Conservation (phyloP, 106 monocot genomes). For the Xerophyta viscosa region DNA sequence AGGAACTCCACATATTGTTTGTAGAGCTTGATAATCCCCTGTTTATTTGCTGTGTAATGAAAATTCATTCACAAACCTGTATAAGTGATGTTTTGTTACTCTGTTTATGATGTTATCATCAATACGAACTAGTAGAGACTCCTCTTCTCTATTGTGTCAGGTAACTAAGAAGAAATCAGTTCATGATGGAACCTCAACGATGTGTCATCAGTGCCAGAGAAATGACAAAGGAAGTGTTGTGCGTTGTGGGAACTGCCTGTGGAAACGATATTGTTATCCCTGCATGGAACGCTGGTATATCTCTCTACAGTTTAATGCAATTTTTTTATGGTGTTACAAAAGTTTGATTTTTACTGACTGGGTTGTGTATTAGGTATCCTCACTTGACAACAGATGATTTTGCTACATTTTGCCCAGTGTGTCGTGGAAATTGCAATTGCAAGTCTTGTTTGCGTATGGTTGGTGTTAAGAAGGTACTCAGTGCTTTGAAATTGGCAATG, state of each 20-base stretch:
- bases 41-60: too few relatives aligned
- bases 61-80: too few relatives aligned
- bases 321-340: background rate
- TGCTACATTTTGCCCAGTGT: constrained; percentile 22
- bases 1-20: too few relatives aligned
- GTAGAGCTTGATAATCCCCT: too few relatives aligned
- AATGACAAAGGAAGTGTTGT: constrained; percentile 31
- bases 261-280: constrained; percentile 24
- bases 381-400: constrained; percentile 12
- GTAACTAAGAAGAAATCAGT: background rate
- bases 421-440: constrained; percentile 37
- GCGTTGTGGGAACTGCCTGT: constrained; percentile 7
- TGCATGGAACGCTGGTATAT: constrained; percentile 23
- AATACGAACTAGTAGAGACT: too few relatives aligned
- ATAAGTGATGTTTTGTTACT: background rate
- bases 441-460: constrained; percentile 33
- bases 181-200: background rate
- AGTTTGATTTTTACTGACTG: too few relatives aligned
- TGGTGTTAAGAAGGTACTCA: constrained; percentile 12
- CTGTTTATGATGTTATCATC: too few relatives aligned
- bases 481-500: background rate
- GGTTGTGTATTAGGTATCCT: constrained; percentile 29
- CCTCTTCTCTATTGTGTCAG: too few relatives aligned
- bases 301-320: background rate
- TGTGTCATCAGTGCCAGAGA: constrained; percentile 42